These are phyloP conservation scores for Tolypocladium paradoxum DNA, from an alignment of 2,329 filamentous ascomycete genomes.

Conservation along the genomic window DNA sequence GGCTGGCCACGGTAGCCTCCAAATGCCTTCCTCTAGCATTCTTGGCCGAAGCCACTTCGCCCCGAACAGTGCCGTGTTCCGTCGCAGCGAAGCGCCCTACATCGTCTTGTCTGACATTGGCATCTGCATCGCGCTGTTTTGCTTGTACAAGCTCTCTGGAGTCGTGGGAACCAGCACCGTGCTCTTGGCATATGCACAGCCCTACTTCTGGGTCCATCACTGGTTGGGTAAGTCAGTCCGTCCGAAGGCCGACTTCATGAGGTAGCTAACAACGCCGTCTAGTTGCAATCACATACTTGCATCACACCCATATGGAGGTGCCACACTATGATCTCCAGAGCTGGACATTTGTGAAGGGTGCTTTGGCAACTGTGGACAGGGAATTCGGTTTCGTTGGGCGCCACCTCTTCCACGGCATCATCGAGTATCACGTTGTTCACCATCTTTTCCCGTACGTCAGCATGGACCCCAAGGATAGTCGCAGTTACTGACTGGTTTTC, in stretches of 20 bases:
- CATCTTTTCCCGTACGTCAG: neutral
- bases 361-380: slow-evolving; percentile 52
- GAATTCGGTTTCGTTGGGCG: slow-evolving; percentile 53
- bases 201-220: slow-evolving; percentile 61
- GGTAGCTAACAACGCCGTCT: neutral
- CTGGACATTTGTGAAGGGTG: slow-evolving; percentile 54
- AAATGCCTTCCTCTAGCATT: slow-evolving; percentile 1
- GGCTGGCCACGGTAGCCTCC: neutral
- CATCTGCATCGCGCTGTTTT: slow-evolving; percentile 36
- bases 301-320: slow-evolving; percentile 14
- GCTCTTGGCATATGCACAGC: slow-evolving; percentile 44
- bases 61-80: slow-evolving; percentile 50
- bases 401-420: slow-evolving; percentile 57
- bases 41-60: slow-evolving; percentile 46
- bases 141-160: slow-evolving; percentile 40
- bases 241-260: slow-evolving; percentile 6
- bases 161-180: slow-evolving; percentile 45
- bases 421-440: slow-evolving; percentile 48
- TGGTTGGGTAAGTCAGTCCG: slow-evolving; percentile 54
- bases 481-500: neutral
- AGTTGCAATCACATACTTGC: neutral
- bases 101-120: slow-evolving; percentile 51
- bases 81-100: slow-evolving; percentile 41
- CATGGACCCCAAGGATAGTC: neutral
- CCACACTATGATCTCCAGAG: slow-evolving; percentile 15